Evolutionary conservation across 108 stramenopile species (phyloP).

Genomic region (Tribonema minus): DNA sequence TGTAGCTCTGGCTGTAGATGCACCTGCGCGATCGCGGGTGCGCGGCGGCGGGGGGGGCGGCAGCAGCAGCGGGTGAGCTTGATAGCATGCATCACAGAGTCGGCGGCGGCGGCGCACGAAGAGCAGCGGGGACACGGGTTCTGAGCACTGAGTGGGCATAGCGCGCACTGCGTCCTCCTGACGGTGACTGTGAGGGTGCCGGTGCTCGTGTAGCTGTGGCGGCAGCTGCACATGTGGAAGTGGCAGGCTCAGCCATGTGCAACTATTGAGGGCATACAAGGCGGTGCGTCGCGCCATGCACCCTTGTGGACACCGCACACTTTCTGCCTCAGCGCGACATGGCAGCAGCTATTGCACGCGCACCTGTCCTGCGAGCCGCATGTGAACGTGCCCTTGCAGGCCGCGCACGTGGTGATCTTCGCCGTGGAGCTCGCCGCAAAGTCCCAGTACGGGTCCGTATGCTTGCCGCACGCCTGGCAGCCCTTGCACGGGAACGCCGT

Average conservation of each 20-base stretch:
- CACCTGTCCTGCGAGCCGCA: neutral
- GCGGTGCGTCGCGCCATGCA: neutral
- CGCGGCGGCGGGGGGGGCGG: neutral
- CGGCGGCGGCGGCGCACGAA: neutral
- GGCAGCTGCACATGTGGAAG: too few species aligned
- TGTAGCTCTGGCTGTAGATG: constrained; percentile 36
- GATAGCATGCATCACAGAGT: neutral
- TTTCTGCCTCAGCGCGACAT: neutral
- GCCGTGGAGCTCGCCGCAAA: constrained; percentile 36
- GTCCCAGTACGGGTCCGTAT: constrained; percentile 77
- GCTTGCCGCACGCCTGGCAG: constrained; percentile 70
- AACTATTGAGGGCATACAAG: neutral
- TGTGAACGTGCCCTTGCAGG: constrained; percentile 33
- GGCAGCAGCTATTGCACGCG: neutral
- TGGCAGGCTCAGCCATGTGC: too few species aligned
- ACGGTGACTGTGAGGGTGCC: neutral
- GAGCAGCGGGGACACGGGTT: neutral
- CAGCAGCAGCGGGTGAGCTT: too few species aligned
- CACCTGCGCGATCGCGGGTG: neutral
- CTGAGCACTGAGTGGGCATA: too few species aligned
- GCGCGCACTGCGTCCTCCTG: neutral
- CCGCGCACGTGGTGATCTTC: constrained; percentile 25
- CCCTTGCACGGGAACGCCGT: constrained; percentile 84
- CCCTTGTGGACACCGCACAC: neutral
- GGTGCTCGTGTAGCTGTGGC: neutral